These are phyloP conservation scores for Funneliformis geosporum DNA, from an alignment of 192 early-diverging fungal genomes.

Conservation along the genomic window DNA sequence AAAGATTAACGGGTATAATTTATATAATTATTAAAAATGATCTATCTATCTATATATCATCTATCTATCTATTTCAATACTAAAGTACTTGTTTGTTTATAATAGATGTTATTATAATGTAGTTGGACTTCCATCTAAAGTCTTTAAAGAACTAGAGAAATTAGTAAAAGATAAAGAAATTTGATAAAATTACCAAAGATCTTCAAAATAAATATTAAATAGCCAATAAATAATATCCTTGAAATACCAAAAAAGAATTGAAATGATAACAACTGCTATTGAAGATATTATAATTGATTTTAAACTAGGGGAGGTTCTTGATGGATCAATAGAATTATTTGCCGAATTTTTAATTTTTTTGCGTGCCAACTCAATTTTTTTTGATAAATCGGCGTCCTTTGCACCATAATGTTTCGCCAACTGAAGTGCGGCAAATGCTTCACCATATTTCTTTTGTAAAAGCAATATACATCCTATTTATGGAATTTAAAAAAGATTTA, in stretches of 20 bases:
- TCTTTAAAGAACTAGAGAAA: conserved; percentile 14
- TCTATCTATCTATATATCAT: neutral
- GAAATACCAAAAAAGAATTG: neutral
- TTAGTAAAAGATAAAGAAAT: conserved; percentile 8
- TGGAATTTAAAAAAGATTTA: neutral
- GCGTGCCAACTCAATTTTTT: neutral
- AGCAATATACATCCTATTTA: conserved; percentile 24
- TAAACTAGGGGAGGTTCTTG: neutral
- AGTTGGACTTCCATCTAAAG: conserved; percentile 19
- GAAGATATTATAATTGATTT: neutral
- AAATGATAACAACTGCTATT: neutral
- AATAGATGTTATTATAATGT: conserved; percentile 30
- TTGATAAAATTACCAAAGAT: neutral
- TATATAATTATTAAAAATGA: neutral
- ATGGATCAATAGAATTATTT: neutral
- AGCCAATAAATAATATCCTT: neutral
- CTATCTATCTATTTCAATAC: neutral
- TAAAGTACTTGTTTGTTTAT: neutral
- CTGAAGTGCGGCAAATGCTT: neutral
- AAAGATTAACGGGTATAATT: conserved; percentile 23
- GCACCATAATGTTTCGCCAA: neutral
- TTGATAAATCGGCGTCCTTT: neutral
- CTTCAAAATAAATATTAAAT: neutral
- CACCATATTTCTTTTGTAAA: conserved; percentile 14
- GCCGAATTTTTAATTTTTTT: neutral